These are phyloP conservation scores for Forsythia viridissima DNA, from an alignment of 257 asterid species.

Conservation along the genomic window DNA sequence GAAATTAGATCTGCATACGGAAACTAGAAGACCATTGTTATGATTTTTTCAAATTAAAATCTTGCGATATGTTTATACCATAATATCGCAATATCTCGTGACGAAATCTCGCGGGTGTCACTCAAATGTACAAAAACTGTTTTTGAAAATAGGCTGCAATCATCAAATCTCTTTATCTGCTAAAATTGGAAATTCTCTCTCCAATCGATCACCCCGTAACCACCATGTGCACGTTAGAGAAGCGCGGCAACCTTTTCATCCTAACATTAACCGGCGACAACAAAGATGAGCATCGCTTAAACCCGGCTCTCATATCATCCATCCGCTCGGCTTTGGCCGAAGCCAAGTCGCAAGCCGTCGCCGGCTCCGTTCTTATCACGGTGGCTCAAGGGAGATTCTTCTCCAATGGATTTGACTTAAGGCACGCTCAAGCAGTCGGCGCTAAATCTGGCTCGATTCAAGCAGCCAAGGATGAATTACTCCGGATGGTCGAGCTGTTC, in stretches of 20 bases:
- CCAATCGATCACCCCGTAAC: background rate
- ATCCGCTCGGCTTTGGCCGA: constrained; percentile 60
- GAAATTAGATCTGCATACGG: too few species aligned
- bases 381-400: constrained; percentile 68
- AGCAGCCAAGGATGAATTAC: constrained; percentile 51
- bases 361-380: constrained; percentile 77
- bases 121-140: too few species aligned
- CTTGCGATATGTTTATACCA: too few species aligned
- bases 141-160: too few species aligned
- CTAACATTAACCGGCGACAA: constrained; percentile 60
- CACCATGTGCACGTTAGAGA: constrained; percentile 77
- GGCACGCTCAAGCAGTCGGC: constrained; percentile 68
- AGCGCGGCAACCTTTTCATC: constrained; percentile 58
- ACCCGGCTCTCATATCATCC: constrained; percentile 57
- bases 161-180: background rate
- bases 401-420: constrained; percentile 86
- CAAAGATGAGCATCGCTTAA: constrained; percentile 65
- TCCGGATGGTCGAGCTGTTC: constrained; percentile 59
- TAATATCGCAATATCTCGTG: too few species aligned
- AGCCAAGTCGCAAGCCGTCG: constrained; percentile 56
- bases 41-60: too few species aligned
- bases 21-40: too few species aligned
- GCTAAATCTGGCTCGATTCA: constrained; percentile 38
- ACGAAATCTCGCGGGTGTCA: too few species aligned
- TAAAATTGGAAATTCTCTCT: background rate